Evolutionary conservation across 2,329 filamentous ascomycete genomes (phyloP).

Genomic region (Lizonia empirigonia): DNA sequence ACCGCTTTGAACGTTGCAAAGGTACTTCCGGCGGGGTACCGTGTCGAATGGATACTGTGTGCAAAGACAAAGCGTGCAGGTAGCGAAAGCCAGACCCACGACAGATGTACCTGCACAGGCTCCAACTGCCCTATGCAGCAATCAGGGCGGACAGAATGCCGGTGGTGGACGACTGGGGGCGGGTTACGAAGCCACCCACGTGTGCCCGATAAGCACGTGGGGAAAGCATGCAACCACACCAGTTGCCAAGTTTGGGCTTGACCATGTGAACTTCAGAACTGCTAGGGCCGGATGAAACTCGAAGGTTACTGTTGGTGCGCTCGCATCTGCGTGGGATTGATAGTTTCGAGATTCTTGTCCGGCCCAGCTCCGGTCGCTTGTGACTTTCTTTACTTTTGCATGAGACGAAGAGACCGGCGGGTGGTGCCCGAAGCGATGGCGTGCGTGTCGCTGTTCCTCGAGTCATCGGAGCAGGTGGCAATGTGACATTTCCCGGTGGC

Average conservation of each 20-base stretch:
- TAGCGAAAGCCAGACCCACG: neutral
- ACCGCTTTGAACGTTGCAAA: neutral
- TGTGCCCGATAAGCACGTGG: constrained; percentile 45
- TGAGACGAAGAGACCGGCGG: constrained; percentile 1
- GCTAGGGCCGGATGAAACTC: constrained; percentile 26
- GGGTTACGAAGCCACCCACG: constrained; percentile 4
- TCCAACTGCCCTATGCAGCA: neutral
- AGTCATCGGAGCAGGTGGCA: constrained; percentile 1
- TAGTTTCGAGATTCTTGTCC: neutral
- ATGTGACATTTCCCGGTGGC: neutral
- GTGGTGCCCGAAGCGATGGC: constrained; percentile 12
- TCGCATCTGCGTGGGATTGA: constrained; percentile 10
- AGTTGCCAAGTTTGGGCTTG: constrained; percentile 36
- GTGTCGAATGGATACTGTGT: neutral
- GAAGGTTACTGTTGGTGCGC: constrained; percentile 24
- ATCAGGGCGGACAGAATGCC: no score
- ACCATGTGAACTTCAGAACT: constrained; percentile 38
- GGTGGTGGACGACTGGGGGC: neutral
- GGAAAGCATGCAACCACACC: constrained; percentile 29
- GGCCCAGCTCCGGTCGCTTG: neutral
- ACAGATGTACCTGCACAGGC: neutral
- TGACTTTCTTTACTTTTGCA: constrained; percentile 6
- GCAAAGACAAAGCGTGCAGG: neutral
- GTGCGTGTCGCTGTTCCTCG: constrained; percentile 1
- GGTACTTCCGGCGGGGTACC: constrained; percentile 11